Evolutionary conservation across 495 filamentous ascomycete species (phyloP), one percentile per base, ranked within the genome.

Genomic region (Trypethelium eluteriae): DNA sequence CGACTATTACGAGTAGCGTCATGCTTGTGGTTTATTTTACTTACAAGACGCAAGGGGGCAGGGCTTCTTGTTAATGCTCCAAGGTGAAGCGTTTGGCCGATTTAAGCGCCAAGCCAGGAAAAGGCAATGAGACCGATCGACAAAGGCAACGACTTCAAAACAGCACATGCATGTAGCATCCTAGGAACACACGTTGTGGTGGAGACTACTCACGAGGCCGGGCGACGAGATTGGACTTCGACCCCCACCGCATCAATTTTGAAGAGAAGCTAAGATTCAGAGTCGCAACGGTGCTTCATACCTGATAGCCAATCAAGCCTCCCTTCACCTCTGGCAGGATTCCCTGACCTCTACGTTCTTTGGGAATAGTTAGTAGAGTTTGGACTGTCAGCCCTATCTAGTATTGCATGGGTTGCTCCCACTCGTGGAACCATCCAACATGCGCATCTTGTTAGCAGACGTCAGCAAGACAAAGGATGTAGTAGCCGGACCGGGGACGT

Each of bases 391-490:
- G 32, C 53, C 53, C 32, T 59, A 59, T 59, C 32, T 32, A 34
- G 5, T 18, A 9, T 35, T 59, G 53, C 53, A 36, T 59, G 25
- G 25, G 32, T 59, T 18, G 53, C 53, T 59, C 7, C 32, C 32
- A 59, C 53, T 59, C 53, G 53, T 59, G 53, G 53, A 14, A 59
- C 53, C 32, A 59, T 59, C 53, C 53, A 59, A 59, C 53, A 59
- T 32, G 53, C 53, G 5, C 53, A 59, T 59, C 53, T 59, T 36
- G 53, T 59, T 59, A 59, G 53, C 53, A 59, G 18, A 59, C 32
- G 53, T 59, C 32, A 59, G 53, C 18, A 32, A 18, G 32, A 59
- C 53, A 2, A 44, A 53, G 49, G 49, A 25, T 25, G 25, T 25
- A 53, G 49, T 53, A 53, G 41, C 41, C 41, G 41, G 41, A 53